Percentiles rank a stretch among this genome's conserved stretches.
Conservation (phyloP, 345 rosid species). For the Combretum micranthum region DNA sequence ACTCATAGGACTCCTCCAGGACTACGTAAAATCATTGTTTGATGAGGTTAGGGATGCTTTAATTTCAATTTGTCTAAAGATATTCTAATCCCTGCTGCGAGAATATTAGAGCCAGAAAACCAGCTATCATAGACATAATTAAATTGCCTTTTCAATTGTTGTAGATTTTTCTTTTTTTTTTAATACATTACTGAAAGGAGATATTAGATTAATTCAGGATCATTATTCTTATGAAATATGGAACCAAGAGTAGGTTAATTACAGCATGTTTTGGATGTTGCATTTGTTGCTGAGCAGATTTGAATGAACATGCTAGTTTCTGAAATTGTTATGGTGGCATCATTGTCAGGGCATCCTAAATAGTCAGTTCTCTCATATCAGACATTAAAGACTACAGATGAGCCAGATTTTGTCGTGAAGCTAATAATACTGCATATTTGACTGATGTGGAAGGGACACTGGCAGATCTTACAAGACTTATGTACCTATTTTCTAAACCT, state of each 20-base stretch:
- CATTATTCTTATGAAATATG: no score
- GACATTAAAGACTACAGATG: constrained; percentile 24
- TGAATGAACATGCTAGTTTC: not conserved
- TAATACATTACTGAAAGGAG: not conserved
- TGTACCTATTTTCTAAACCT: constrained; percentile 12
- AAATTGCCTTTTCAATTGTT: not conserved
- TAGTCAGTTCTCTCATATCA: constrained; percentile 24
- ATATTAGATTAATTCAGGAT: no score
- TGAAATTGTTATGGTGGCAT: constrained; percentile 2
- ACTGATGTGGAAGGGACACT: constrained; percentile 26
- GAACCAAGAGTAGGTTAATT: not conserved
- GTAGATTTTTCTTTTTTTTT: not conserved
- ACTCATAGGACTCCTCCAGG: constrained; percentile 32
- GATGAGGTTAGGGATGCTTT: constrained; percentile 30
- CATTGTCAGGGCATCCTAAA: constrained; percentile 34
- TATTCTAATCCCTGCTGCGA: not conserved
- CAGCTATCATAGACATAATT: not conserved
- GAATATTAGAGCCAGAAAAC: no score
- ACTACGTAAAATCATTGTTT: constrained; percentile 31
- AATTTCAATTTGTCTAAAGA: not conserved
- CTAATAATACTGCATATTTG: constrained; percentile 34
- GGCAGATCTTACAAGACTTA: constrained; percentile 21
- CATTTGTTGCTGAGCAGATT: not conserved
- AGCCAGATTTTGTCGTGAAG: constrained; percentile 25
- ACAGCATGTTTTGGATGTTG: constrained; percentile 2